Evolutionary conservation across 768 basidiomycete genomes (phyloP).

Genomic region (Boletus subparvulus): DNA sequence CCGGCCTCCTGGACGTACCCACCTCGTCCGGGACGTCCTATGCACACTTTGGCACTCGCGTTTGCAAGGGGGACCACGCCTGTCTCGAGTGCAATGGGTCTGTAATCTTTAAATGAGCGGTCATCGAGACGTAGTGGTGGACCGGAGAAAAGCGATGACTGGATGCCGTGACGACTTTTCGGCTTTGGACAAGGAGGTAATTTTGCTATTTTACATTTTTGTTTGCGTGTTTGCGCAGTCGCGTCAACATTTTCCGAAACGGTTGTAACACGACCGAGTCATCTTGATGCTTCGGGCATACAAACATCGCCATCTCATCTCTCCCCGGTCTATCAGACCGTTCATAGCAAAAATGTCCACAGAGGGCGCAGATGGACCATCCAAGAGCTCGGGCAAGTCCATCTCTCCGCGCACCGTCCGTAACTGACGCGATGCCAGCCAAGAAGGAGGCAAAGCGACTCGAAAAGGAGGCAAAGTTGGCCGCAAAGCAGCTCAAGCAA

Average conservation of each 20-base stretch:
- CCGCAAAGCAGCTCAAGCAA: constrained; percentile 60
- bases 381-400: constrained; percentile 43
- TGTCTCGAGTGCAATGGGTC: constrained; percentile 71
- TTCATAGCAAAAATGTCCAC: constrained; percentile 10
- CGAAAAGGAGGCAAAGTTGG: constrained; percentile 77
- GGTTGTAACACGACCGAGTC: too few relatives aligned
- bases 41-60: constrained; percentile 73
- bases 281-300: too few relatives aligned
- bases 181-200: constrained; percentile 62
- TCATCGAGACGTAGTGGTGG: constrained; percentile 78
- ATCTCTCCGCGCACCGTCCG: not conserved
- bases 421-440: constrained; percentile 39
- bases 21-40: constrained; percentile 65
- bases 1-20: constrained; percentile 75
- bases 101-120: constrained; percentile 62
- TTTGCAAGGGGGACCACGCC: constrained; percentile 80
- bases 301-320: constrained; percentile 12
- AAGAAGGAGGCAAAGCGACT: constrained; percentile 85
- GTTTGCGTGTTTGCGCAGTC: too few relatives aligned
- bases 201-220: too few relatives aligned
- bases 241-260: too few relatives aligned
- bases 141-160: constrained; percentile 56
- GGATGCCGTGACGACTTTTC: constrained; percentile 79
- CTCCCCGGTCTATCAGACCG: not conserved
- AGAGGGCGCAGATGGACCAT: constrained; percentile 3